These are phyloP conservation scores for Scheffersomyces quercinus DNA, from an alignment of 1,139 yeast species.

Conservation along the genomic window DNA sequence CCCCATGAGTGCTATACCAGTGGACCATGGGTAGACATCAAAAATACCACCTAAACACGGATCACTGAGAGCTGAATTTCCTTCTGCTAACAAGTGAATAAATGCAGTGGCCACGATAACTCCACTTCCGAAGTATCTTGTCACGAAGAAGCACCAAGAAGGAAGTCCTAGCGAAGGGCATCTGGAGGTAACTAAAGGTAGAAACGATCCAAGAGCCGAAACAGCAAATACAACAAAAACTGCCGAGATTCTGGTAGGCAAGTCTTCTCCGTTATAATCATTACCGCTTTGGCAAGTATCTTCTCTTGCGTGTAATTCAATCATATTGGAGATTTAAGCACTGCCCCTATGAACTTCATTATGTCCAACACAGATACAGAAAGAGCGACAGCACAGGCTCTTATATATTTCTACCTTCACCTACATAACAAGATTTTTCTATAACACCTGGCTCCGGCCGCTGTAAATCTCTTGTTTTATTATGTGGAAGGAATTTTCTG, in stretches of 20 bases:
- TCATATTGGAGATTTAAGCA: background rate
- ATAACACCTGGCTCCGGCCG: no score
- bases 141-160: constrained; percentile 46
- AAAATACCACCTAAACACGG: constrained; percentile 39
- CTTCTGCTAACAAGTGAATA: constrained; percentile 34
- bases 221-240: constrained; percentile 31
- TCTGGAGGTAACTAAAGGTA: constrained; percentile 27
- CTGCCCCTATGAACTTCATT: no score
- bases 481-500: no score
- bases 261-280: constrained; percentile 21
- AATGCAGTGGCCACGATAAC: constrained; percentile 81
- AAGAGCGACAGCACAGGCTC: background rate
- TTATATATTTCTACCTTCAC: background rate
- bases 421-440: no score
- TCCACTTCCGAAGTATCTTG: constrained; percentile 89
- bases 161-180: constrained; percentile 25
- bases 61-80: constrained; percentile 25
- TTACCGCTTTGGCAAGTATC: constrained; percentile 21
- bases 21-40: constrained; percentile 42
- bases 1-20: constrained; percentile 41
- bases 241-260: constrained; percentile 29
- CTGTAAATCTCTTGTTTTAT: no score
- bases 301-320: background rate
- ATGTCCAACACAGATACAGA: background rate
- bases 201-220: constrained; percentile 34